These are phyloP conservation scores for Rhododendron molle DNA, from an alignment of 148 eudicot genomes.

Conservation along the genomic window DNA sequence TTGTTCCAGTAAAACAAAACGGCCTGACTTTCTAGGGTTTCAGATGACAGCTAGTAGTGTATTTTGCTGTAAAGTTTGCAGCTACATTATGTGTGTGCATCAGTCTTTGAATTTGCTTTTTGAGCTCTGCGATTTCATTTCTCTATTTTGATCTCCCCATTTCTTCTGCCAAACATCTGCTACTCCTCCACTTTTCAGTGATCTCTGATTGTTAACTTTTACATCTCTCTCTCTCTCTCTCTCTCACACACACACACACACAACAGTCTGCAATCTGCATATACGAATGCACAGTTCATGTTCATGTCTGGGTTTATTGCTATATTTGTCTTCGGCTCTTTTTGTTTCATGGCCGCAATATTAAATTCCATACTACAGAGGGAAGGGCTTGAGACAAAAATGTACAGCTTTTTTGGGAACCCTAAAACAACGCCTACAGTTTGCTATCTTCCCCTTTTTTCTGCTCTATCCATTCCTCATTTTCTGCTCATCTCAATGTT, in stretches of 20 bases:
- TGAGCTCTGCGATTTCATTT: not conserved
- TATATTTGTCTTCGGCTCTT: not conserved
- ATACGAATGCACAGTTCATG: not conserved
- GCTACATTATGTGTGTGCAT: not conserved
- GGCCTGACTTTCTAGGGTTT: not conserved
- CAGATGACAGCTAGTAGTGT: not conserved
- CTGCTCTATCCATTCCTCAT: not conserved
- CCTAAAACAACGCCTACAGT: not conserved
- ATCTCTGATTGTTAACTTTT: not conserved
- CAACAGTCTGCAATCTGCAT: not conserved
- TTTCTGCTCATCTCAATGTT: not conserved
- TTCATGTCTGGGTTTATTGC: not conserved
- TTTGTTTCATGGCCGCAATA: not conserved
- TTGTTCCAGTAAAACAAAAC: not conserved
- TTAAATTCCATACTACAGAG: slow-evolving; percentile 1
- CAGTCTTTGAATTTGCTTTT: not conserved
- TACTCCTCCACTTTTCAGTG: not conserved
- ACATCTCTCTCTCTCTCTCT: not conserved
- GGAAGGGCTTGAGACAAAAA: not conserved
- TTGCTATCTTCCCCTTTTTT: not conserved
- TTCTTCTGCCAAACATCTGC: not conserved
- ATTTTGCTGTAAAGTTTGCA: not conserved
- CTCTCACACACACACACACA: not conserved
- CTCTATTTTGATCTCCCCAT: not conserved
- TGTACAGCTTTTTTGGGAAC: not conserved